Evolutionary conservation across 176 grass and related monocot genomes (phyloP).

Genomic region (Zea mays): Zm-B73-REFERENCE-NAM-5.0 NC_050099.1:172165501-172166000

Average conservation of each 20-base stretch:
- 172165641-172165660: conserved; percentile 11
- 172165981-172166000: conserved; percentile 83
- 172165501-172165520: too few relatives aligned
- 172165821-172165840: conserved; percentile 66
- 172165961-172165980: conserved; percentile 47
- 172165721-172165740: conserved; percentile 88
- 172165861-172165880: conserved; percentile 72
- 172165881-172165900: conserved; percentile 85
- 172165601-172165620: not conserved
- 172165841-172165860: conserved; percentile 87
- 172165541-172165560: conserved; percentile 17
- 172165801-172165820: conserved; percentile 71
- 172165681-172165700: not conserved
- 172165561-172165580: not conserved
- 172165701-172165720: conserved; percentile 52
- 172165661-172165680: not conserved
- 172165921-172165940: conserved; percentile 27
- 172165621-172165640: not conserved
- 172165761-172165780: conserved; percentile 66
- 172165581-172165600: conserved; percentile 4
- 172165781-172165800: conserved; percentile 98
- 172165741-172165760: conserved; percentile 92
- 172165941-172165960: not conserved
- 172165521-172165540: not conserved
- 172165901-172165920: conserved; percentile 78